These are phyloP conservation scores for Massariosphaeria phaeospora DNA, from an alignment of 495 filamentous ascomycete species.

Conservation along the genomic window DNA sequence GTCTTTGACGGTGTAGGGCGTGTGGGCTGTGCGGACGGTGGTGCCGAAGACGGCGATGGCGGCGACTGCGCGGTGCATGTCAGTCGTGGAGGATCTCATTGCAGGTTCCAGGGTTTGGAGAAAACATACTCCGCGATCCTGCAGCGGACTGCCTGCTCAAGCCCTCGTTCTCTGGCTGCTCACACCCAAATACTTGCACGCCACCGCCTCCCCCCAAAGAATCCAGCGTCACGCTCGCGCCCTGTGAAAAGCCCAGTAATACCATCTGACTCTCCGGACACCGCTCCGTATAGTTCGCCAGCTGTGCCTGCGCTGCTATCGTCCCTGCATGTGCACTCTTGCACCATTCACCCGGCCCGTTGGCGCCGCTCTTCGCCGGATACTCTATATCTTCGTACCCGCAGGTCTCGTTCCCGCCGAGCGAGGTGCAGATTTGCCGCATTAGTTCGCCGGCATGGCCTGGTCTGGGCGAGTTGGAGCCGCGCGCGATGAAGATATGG, in stretches of 20 bases:
- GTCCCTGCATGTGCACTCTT: slow-evolving; percentile 18
- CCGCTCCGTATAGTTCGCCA: slow-evolving; percentile 14
- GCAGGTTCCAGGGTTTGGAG: neutral
- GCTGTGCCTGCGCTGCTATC: slow-evolving; percentile 10
- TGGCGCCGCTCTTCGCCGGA: slow-evolving; percentile 7
- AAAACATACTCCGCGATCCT: slow-evolving; percentile 17
- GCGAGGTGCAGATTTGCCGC: slow-evolving; percentile 7
- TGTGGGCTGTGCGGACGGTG: slow-evolving; percentile 11
- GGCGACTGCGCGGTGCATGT: slow-evolving; percentile 17
- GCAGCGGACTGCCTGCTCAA: slow-evolving; percentile 8
- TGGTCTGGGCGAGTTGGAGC: slow-evolving; percentile 21
- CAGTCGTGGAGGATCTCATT: neutral
- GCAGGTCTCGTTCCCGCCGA: slow-evolving; percentile 6
- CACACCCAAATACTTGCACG: slow-evolving; percentile 18
- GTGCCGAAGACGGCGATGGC: slow-evolving; percentile 24
- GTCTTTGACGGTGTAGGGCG: slow-evolving; percentile 23
- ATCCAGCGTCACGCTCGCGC: slow-evolving; percentile 15
- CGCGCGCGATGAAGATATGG: slow-evolving; percentile 24
- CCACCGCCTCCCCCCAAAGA: slow-evolving; percentile 27
- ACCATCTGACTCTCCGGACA: slow-evolving; percentile 30
- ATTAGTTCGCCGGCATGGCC: slow-evolving; percentile 13
- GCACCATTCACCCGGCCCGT: slow-evolving; percentile 11
- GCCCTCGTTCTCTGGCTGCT: slow-evolving; percentile 12
- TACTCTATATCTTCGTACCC: slow-evolving; percentile 26
- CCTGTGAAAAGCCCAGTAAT: slow-evolving; percentile 22